Evolutionary conservation across 2,329 filamentous ascomycete species (phyloP), one percentile per base, ranked within the genome.

Genomic region (Dothistroma septosporum): DNA sequence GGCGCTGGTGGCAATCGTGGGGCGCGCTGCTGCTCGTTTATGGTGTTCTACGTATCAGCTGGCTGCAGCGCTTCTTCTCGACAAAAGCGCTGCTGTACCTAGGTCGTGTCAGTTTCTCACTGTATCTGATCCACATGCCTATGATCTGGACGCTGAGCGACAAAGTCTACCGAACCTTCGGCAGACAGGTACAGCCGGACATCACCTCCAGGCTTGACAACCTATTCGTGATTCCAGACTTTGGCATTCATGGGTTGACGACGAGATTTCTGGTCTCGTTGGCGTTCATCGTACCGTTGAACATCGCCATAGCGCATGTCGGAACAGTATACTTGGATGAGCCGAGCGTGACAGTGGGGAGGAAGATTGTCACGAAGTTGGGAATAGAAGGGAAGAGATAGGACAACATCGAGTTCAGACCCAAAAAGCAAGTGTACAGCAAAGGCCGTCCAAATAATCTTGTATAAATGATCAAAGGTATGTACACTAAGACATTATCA

Each of bases 71-170:
- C 0, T 74, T 84, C 59, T 84, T 86, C 72, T 80, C 80, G 68
- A 74, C 76, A 1, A 68, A 73, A 1, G 66, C 77, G 16, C 75
- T 84, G 2, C 83, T 85, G 68, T 87, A 86, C 71, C 74, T 87
- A 6, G 85, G 85, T 61, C 80, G 80, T 68, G 81, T 87, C 65
- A 85, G 82, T 56, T 87, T 84, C 68, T 80, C 83, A 54, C 69
- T 87, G 28, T 87, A 87, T 70, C 78, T 87, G 14, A 81, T 86
- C 76, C 85, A 87, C 69, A 85, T 85, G 0, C 85, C 85, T 0
- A 71, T 88, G 1, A 74, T 88, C 0, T 82, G 84, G 66, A 79
- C 79, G 1, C 66, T 81, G n/a, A 83, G 83, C 12, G 85, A 84
- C 65, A 75, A 78, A 37, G 46, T 90, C 1, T 78, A 80, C 60